Evolutionary conservation across 495 filamentous ascomycete species (phyloP).

Genomic region (Clohesyomyces aquaticus): DNA sequence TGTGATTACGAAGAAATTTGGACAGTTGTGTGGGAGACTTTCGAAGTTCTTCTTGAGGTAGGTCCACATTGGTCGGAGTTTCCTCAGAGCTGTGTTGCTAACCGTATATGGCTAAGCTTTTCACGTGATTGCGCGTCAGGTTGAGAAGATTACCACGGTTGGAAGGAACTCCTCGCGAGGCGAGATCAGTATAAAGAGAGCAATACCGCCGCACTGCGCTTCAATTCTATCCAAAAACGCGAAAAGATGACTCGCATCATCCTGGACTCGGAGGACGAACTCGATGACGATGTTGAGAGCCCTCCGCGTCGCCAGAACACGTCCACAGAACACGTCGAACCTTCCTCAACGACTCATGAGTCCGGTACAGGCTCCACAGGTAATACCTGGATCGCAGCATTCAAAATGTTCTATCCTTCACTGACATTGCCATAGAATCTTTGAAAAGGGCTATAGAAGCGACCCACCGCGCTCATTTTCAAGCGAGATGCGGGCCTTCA

Average conservation of each 20-base stretch:
- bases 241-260: conserved; percentile 20
- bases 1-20: not conserved
- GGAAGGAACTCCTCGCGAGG: too few species aligned
- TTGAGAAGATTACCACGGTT: too few species aligned
- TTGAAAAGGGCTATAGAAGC: conserved; percentile 24
- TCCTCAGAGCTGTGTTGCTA: too few species aligned
- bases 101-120: not conserved
- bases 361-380: conserved; percentile 28
- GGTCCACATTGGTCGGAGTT: too few species aligned
- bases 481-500: too few species aligned
- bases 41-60: too few species aligned
- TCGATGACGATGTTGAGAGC: conserved; percentile 24
- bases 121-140: conserved; percentile 2
- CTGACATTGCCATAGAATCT: conserved; percentile 13
- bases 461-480: conserved; percentile 27
- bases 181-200: too few species aligned
- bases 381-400: conserved; percentile 6
- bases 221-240: not conserved
- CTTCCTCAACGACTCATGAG: conserved; percentile 1
- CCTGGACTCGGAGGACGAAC: conserved; percentile 40
- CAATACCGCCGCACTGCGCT: too few species aligned
- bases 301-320: not conserved
- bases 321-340: not conserved
- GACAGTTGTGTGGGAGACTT: too few species aligned
- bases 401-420: too few species aligned